Evolutionary conservation across 2,329 filamentous ascomycete species (phyloP).

Genomic region (Claviceps africana): DNA sequence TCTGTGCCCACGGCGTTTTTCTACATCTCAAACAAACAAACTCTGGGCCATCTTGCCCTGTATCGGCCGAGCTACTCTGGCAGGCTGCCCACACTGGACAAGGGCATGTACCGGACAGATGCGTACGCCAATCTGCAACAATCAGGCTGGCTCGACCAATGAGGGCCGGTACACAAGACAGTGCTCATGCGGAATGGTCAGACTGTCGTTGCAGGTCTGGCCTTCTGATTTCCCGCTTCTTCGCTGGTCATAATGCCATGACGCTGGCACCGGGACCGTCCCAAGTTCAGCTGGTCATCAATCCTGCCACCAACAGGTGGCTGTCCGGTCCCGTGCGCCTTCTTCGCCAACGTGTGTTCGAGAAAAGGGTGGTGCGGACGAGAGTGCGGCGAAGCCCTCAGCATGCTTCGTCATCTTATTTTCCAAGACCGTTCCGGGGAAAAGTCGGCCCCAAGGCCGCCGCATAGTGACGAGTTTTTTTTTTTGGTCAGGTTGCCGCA

Average conservation of each 20-base stretch:
- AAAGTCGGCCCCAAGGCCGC: too few species aligned
- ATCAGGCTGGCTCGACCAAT: conserved; percentile 2
- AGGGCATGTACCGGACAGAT: neutral
- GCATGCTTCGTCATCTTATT: too few species aligned
- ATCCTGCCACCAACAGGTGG: neutral
- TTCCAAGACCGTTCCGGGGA: too few species aligned
- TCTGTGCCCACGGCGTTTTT: neutral
- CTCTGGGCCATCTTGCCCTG: neutral
- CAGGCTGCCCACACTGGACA: conserved; percentile 1
- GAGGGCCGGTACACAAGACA: neutral
- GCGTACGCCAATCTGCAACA: conserved; percentile 3
- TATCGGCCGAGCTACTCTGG: neutral
- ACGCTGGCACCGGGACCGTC: neutral
- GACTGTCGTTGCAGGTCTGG: neutral
- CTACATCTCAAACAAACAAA: neutral
- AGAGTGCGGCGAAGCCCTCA: too few species aligned
- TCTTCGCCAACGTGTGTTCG: neutral
- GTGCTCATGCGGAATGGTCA: conserved; percentile 1
- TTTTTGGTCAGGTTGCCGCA: too few species aligned
- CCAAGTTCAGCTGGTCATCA: neutral
- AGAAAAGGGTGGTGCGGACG: neutral
- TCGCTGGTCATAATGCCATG: neutral
- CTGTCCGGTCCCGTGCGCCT: neutral
- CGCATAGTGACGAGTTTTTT: too few species aligned
- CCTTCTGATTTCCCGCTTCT: neutral